Base-by-base conservation (phyloP, 2,329 filamentous ascomycete genomes). In the Rhynchosporium agropyri region DNA sequence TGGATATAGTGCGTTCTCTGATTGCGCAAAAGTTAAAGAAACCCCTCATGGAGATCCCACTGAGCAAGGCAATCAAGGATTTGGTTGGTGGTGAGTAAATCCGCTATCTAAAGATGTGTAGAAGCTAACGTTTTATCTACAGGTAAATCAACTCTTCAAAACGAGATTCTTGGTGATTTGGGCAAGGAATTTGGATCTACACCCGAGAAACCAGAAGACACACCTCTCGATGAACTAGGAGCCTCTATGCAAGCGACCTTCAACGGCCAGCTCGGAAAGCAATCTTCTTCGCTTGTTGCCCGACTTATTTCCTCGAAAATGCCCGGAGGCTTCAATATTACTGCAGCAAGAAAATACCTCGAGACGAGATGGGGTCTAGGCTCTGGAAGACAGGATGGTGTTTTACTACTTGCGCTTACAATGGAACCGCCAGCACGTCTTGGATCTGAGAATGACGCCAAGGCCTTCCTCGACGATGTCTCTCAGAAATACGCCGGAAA, bases 301-400 rank as follows among this genome's bases (percentile, higher is more conserved):
- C 89, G 95, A 70, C 82, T 99, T 76, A 95, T 99, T 49, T 98
- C 95, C 1, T 97, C 95, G 36, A 99, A 99, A 81, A 99, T 99
- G 95, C 95, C 95, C 54, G 95, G 94, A 80, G 95, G 95, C 66
- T 99, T 99, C 86, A 99, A 98, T 77, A 98, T 98, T 77, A 98
- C 94, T 74, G 84, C 92, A 12, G 91, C 96, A 53, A 87, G 95
- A 73, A 99, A 99, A 79, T 96, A 99, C 75, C 81, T 99, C 50
- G 94, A 97, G 80, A 92, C 90, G 15, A 86, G 92, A 77, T 99
- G 94, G 92, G 95, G 95, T 61, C 81, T 99, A 63, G 91, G 83
- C 3, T 75, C 89, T 29, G 95, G 95, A 33, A 85, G 95, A 73
- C 95, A 99, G 76, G 95, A 99, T 75, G 92, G 93, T 71, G 91